Evolutionary conservation across 208 protist species (phyloP).

Genomic region (Leishmania amazonensis): DNA sequence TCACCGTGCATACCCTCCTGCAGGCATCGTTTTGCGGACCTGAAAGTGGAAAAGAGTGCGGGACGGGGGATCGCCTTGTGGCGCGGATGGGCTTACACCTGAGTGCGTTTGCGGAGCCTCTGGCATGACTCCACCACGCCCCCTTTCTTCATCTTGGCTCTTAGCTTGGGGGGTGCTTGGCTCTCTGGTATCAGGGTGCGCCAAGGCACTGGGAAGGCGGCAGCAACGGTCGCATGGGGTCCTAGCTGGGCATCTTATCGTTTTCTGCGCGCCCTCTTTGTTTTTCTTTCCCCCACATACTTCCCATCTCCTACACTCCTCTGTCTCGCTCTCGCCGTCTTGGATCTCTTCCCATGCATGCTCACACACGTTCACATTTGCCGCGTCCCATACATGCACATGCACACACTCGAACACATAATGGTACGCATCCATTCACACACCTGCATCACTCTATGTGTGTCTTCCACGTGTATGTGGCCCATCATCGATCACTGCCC

Average conservation of each 20-base stretch:
- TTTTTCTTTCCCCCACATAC: not conserved
- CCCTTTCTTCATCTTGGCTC: not conserved
- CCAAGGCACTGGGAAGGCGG: not conserved
- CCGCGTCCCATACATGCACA: not conserved
- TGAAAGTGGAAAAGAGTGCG: not conserved
- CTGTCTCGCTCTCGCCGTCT: not conserved
- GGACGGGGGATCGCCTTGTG: not conserved
- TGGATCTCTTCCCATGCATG: not conserved
- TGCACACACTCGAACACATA: not conserved
- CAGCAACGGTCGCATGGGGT: not conserved
- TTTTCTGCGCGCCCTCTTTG: no score
- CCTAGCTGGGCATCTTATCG: not conserved
- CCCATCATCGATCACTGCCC: not conserved
- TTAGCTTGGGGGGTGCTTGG: not conserved
- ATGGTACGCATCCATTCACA: not conserved
- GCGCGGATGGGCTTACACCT: not conserved
- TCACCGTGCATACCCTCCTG: no score
- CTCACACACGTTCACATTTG: not conserved
- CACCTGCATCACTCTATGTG: not conserved
- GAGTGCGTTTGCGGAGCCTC: no score
- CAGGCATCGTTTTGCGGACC: not conserved
- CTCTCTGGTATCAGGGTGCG: not conserved
- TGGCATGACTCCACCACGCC: not conserved
- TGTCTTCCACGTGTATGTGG: not conserved
- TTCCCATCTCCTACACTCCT: not conserved